Conservation (phyloP, 208 protist genomes). For the Leishmania major region DNA sequence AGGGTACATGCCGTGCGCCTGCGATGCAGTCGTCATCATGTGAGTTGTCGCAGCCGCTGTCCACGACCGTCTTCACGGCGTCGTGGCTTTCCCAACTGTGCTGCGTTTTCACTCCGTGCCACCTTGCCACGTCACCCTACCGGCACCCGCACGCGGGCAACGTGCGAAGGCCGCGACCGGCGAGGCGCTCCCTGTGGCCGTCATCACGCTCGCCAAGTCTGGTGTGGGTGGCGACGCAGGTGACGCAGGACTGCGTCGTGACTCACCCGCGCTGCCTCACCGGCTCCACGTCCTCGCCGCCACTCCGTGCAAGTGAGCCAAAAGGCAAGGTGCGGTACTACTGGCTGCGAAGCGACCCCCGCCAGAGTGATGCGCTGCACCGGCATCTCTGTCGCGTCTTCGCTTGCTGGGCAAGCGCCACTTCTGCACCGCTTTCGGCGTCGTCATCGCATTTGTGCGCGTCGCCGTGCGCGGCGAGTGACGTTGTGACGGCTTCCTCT, state of each 20-base stretch:
- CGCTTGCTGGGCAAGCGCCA: slow-evolving; percentile 2
- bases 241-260: slow-evolving; percentile 12
- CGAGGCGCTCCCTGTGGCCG: slow-evolving; percentile 5
- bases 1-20: not conserved
- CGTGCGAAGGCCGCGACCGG: not conserved
- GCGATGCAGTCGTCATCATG: not conserved
- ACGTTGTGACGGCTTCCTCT: not conserved
- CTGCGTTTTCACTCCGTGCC: slow-evolving; percentile 11
- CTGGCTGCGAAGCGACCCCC: slow-evolving; percentile 19
- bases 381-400: not conserved
- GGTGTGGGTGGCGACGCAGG: slow-evolving; percentile 20
- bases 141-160: not conserved
- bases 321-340: not conserved
- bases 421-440: not conserved
- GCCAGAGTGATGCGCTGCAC: slow-evolving; percentile 10
- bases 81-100: slow-evolving; percentile 27
- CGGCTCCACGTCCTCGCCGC: not conserved
- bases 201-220: slow-evolving; percentile 1
- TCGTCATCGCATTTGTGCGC: not conserved
- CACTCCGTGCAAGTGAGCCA: not conserved
- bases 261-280: not conserved
- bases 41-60: not conserved
- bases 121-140: not conserved
- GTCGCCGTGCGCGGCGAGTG: not conserved
- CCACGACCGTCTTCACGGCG: slow-evolving; percentile 12